These are phyloP conservation scores for Leucosporidium scottii DNA, from an alignment of 768 basidiomycete species.

Conservation along the genomic window DNA sequence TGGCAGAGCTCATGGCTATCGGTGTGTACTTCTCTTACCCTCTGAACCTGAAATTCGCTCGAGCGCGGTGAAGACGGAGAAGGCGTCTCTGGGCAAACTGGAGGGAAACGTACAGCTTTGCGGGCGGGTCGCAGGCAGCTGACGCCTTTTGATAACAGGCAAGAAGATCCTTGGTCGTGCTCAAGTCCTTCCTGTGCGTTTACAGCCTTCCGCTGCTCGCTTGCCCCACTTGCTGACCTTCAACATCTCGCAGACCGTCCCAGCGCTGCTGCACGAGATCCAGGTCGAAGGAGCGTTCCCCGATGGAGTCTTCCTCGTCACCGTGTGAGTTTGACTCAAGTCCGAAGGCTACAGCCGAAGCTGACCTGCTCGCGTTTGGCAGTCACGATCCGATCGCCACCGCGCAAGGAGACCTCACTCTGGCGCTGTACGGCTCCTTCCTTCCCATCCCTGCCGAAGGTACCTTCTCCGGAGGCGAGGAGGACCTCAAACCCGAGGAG, in stretches of 20 bases:
- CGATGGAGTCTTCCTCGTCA: conserved; percentile 70
- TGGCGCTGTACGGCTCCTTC: conserved; percentile 93
- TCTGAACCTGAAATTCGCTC: too few relatives aligned
- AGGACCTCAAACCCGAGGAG: conserved; percentile 40
- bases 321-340: conserved; percentile 48
- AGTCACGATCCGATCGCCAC: conserved; percentile 83
- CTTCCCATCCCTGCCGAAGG: conserved; percentile 65
- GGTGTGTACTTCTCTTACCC: conserved; percentile 7
- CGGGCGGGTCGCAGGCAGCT: too few relatives aligned
- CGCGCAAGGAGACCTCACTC: conserved; percentile 63
- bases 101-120: too few relatives aligned
- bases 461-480: conserved; percentile 49
- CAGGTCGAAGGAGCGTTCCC: conserved; percentile 47
- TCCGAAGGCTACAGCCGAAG: not conserved
- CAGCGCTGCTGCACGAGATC: conserved; percentile 68
- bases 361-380: not conserved
- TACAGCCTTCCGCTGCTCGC: not conserved
- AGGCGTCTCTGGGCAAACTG: too few relatives aligned
- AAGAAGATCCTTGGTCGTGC: conserved; percentile 77
- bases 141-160: conserved; percentile 49
- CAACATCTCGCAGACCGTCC: conserved; percentile 47
- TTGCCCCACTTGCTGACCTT: not conserved
- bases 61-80: too few relatives aligned
- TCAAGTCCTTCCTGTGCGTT: conserved; percentile 55
- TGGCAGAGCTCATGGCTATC: conserved; percentile 79